A percentile compares a stretch with the other conserved stretches of the same genome.
These are phyloP conservation scores for Lachnellula hyalina DNA, from an alignment of 2,329 filamentous ascomycete genomes.

Conservation along the genomic window DNA sequence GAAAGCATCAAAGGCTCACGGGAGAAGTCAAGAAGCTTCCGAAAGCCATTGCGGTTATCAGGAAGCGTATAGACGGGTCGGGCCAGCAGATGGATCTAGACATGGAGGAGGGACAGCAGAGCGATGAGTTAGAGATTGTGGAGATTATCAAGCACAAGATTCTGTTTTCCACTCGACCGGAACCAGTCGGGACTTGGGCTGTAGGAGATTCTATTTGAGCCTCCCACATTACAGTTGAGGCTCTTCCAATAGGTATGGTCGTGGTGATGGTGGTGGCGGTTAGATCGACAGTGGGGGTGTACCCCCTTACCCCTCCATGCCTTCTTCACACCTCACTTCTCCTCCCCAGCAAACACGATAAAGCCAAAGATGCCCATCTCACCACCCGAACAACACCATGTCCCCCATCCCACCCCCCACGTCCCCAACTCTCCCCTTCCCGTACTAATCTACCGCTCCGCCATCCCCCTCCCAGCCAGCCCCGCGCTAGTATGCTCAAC, in stretches of 20 bases:
- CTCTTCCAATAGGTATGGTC: background rate
- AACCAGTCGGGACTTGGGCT: slow-evolving; percentile 60
- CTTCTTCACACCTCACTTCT: slow-evolving; percentile 1
- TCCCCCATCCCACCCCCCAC: slow-evolving; percentile 21
- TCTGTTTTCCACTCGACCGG: slow-evolving; percentile 76
- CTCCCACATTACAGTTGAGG: background rate
- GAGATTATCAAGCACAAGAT: slow-evolving; percentile 87
- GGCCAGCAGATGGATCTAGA: background rate
- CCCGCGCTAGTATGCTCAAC: slow-evolving; percentile 18
- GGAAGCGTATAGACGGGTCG: slow-evolving; percentile 39
- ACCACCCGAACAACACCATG: slow-evolving; percentile 14
- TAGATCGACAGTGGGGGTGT: background rate
- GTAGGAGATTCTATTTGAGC: slow-evolving; percentile 5
- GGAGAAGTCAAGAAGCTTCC: slow-evolving; percentile 86
- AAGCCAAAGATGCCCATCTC: background rate
- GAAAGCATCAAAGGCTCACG: slow-evolving; percentile 79
- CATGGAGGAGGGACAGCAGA: slow-evolving; percentile 21
- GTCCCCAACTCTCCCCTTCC: slow-evolving; percentile 33
- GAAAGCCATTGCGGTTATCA: slow-evolving; percentile 73
- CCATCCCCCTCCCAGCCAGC: slow-evolving; percentile 26
- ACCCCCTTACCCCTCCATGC: slow-evolving; percentile 11
- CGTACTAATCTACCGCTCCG: slow-evolving; percentile 33
- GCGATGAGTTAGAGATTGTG: slow-evolving; percentile 67
- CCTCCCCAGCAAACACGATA: background rate
- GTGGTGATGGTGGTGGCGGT: background rate